phyloP scores from a whole-genome alignment of 495 filamentous ascomycete genomes.

The Daldinia grandis region DNA sequence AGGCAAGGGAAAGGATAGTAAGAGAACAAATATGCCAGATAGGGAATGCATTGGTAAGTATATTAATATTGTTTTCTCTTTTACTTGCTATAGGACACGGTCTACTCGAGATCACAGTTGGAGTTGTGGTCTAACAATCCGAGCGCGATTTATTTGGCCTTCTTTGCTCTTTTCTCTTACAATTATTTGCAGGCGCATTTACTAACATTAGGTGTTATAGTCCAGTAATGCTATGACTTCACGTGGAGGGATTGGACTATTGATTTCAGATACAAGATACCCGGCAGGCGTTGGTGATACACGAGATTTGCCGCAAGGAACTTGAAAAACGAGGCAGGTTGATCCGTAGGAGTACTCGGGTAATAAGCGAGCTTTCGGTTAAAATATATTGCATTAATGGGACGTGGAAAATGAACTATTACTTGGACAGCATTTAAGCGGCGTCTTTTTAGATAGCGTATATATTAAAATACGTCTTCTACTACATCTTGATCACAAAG shows the following conservation, averaged over 20 bases:
- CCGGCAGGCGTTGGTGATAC: constrained; percentile 41
- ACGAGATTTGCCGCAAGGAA: constrained; percentile 40
- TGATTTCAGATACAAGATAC: constrained; percentile 42
- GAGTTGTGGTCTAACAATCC: not conserved
- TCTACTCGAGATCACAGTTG: not conserved
- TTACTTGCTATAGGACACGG: not conserved
- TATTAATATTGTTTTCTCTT: not conserved
- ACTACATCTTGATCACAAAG: not conserved
- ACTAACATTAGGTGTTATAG: constrained; percentile 24
- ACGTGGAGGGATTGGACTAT: constrained; percentile 31
- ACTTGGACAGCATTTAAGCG: constrained; percentile 31
- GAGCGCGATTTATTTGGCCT: not conserved
- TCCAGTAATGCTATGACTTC: constrained; percentile 31
- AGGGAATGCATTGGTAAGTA: constrained; percentile 69
- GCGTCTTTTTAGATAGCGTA: constrained; percentile 10
- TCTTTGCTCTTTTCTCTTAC: constrained; percentile 50
- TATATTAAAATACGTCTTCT: not conserved
- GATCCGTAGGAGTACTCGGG: constrained; percentile 16
- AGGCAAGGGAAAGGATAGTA: constrained; percentile 52
- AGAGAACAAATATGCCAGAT: constrained; percentile 61
- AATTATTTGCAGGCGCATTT: not conserved
- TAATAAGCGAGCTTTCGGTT: constrained; percentile 12
- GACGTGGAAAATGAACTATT: constrained; percentile 6
- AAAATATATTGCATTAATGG: constrained; percentile 32
- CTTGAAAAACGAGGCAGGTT: constrained; percentile 13